Evolutionary conservation across 2,329 filamentous ascomycete genomes (phyloP), one percentile per base, ranked within the genome.

Genomic region (Penicillium sp.): DNA sequence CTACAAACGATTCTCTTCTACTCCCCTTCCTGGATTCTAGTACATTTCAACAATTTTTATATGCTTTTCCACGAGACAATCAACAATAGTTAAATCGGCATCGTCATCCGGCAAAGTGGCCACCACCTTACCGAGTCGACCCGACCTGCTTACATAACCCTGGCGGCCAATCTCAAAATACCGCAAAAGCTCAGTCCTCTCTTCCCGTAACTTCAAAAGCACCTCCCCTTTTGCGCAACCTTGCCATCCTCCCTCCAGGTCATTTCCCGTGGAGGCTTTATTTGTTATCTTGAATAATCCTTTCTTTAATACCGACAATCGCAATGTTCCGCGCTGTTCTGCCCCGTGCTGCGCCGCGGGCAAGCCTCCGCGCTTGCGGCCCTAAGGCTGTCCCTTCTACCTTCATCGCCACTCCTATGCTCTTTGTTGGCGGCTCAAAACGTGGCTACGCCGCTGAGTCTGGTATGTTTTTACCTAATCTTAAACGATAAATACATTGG

Each of bases 361-460:
- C 74, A 65, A 65, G 69, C 64, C 67, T 75, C 66, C 72, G 74
- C 68, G 67, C 71, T 60, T 67, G 68, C 66, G 68, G 68, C 61
- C 70, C 74, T 56, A 70, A 71, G 60, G 60, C 67, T 57, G 65
- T 68, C 53, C 71, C 75, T 53, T 71, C 73, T n/a, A 68, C 62
- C 62, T 68, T 73, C 63, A 64, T 74, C 63, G 64, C 70, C 68
- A 69, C 71, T 50, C 65, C 71, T 53, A 70, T 68, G 58, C 67
- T 83, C 70, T 75, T 81, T 61, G 76, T 83, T 70, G 75, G 77
- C 64, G 75, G 77, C 64, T 77, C 79, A 77, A 79, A 80, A 76
- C 82, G 82, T 75, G 79, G 79, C 61, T 84, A 82, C 70, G 83
- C 84, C 48, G 82, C 79, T 63, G 78, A 83, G 68, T 73, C 83